A percentile compares a stretch with the other conserved stretches of the same genome.
These are phyloP conservation scores for Colletotrichum neosansevieriae DNA, from an alignment of 2,329 filamentous ascomycete species.

Conservation along the genomic window DNA sequence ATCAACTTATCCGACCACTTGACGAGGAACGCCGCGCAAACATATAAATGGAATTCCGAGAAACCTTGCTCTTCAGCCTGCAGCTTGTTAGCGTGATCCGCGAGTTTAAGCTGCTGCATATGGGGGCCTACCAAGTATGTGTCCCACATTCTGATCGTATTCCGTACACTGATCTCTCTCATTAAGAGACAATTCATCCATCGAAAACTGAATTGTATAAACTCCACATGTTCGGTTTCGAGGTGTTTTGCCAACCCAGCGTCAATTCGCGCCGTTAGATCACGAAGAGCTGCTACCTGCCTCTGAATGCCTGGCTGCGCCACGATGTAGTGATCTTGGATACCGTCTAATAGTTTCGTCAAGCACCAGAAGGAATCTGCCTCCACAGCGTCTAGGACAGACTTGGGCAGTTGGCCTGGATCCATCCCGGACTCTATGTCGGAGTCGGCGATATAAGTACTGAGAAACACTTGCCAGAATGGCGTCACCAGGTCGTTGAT, in stretches of 20 bases:
- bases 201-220: slow-evolving; percentile 98
- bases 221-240: slow-evolving; percentile 91
- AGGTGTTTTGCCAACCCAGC: slow-evolving; percentile 86
- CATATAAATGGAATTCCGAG: slow-evolving; percentile 97
- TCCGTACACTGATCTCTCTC: slow-evolving; percentile 95
- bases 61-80: slow-evolving; percentile 99
- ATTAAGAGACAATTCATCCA: slow-evolving; percentile 99
- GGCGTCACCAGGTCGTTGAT: slow-evolving; percentile 98
- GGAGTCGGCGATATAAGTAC: slow-evolving; percentile 92
- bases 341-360: slow-evolving; percentile 97
- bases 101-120: background rate
- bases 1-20: slow-evolving; percentile 97
- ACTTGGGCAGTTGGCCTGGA: slow-evolving; percentile 89
- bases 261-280: slow-evolving; percentile 93
- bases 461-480: slow-evolving; percentile 97
- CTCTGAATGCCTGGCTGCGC: slow-evolving; percentile 97
- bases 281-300: slow-evolving; percentile 88
- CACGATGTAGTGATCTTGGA: slow-evolving; percentile 99
- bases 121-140: slow-evolving; percentile 85
- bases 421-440: slow-evolving; percentile 97
- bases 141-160: slow-evolving; percentile 99
- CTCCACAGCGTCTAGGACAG: slow-evolving; percentile 95
- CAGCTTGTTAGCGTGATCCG: slow-evolving; percentile 16
- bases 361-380: slow-evolving; percentile 99
- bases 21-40: slow-evolving; percentile 96